Evolutionary conservation across 306 rosid species (phyloP).

Genomic region (Cucurbita pepo): DNA sequence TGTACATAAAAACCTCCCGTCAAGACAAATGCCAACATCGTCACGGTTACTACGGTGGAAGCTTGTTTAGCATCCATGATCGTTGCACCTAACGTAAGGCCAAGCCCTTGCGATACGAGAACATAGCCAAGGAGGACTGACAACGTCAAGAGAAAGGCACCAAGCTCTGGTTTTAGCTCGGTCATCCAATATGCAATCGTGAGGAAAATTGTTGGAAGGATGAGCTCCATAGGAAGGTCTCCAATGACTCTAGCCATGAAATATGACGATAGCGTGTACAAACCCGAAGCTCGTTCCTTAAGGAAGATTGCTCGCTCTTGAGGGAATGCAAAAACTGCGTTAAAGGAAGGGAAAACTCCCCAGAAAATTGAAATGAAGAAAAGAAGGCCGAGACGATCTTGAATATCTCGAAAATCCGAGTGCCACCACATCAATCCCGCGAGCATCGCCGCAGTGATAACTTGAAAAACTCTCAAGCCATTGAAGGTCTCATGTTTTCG

Average conservation of each 20-base stretch:
- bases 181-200: conserved; percentile 68
- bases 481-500: conserved; percentile 74
- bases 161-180: conserved; percentile 41
- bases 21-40: conserved; percentile 75
- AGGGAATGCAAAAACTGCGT: conserved; percentile 71
- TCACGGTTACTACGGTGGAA: conserved; percentile 62
- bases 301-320: conserved; percentile 71
- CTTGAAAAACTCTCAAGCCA: conserved; percentile 58
- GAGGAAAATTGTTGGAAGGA: conserved; percentile 70
- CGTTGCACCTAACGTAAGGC: conserved; percentile 71
- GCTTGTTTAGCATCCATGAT: conserved; percentile 94
- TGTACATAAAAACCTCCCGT: conserved; percentile 89
- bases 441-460: conserved; percentile 44
- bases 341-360: conserved; percentile 89
- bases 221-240: conserved; percentile 83
- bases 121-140: conserved; percentile 51
- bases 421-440: conserved; percentile 97
- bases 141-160: conserved; percentile 39
- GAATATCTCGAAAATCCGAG: conserved; percentile 45
- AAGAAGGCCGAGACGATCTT: conserved; percentile 81
- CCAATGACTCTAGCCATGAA: conserved; percentile 72
- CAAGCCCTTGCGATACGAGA: conserved; percentile 85
- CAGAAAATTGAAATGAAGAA: conserved; percentile 85
- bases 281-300: conserved; percentile 72
- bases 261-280: conserved; percentile 71